Conservation (phyloP, 257 asterid genomes). For the Cruciata laevipes region DNA sequence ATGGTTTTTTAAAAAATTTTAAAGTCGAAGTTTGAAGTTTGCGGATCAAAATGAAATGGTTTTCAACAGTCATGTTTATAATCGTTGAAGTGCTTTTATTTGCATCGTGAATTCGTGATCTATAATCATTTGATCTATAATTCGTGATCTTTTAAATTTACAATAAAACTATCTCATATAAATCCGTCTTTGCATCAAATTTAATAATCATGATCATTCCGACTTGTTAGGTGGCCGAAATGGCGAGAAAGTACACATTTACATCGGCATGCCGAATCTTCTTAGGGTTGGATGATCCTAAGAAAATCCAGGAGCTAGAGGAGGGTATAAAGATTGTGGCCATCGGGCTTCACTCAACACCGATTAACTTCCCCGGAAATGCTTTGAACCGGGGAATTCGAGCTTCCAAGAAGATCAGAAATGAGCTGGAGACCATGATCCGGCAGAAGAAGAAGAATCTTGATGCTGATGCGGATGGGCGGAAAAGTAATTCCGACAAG, state of each 20-base stretch:
- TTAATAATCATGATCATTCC: no score
- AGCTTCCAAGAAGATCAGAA: not conserved
- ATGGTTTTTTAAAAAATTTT: no score
- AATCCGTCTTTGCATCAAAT: no score
- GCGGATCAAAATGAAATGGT: no score
- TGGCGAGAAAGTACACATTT: conserved; percentile 3
- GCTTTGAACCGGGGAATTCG: not conserved
- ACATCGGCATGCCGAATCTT: no score
- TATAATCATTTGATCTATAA: no score
- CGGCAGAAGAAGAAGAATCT: not conserved
- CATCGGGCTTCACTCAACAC: not conserved
- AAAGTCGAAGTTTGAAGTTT: no score
- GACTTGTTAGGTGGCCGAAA: not conserved
- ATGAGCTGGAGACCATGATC: not conserved
- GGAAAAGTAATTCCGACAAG: not conserved
- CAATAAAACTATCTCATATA: no score
- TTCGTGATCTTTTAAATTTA: no score
- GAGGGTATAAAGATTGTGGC: not conserved
- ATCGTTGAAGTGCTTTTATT: no score
- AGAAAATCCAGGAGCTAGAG: not conserved
- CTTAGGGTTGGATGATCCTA: not conserved
- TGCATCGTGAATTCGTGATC: no score
- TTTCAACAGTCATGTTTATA: no score
- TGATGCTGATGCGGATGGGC: not conserved
- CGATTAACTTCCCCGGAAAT: conserved; percentile 1